These are phyloP conservation scores for Backusella macrospora DNA, from an alignment of 192 early-diverging fungal genomes.

Conservation along the genomic window DNA sequence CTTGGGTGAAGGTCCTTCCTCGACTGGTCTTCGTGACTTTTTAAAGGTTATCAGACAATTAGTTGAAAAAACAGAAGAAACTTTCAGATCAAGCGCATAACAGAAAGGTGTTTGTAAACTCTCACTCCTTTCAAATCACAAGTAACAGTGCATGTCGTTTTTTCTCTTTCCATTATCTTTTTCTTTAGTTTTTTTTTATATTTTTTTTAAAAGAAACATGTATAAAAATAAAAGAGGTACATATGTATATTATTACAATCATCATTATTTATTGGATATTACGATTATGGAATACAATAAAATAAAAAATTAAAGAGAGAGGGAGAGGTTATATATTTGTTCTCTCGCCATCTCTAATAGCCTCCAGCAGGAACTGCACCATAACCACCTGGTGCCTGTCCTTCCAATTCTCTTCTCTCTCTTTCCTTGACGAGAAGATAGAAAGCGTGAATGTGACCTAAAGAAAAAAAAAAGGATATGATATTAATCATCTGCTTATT, in stretches of 20 bases:
- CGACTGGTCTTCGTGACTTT: not conserved
- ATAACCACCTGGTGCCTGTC: not conserved
- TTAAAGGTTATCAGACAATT: not conserved
- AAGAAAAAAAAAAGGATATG: not conserved
- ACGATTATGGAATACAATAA: too few relatives aligned
- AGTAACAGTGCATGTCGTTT: too few relatives aligned
- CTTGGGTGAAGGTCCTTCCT: not conserved
- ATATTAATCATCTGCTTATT: not conserved
- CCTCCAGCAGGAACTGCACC: constrained; percentile 2
- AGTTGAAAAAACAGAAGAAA: not conserved
- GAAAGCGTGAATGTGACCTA: constrained; percentile 40
- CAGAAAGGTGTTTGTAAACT: too few relatives aligned
- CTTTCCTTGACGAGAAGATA: constrained; percentile 36
- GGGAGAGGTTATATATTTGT: not conserved
- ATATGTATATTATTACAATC: too few relatives aligned
- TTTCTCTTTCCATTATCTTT: too few relatives aligned
- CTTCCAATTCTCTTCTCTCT: constrained; percentile 18
- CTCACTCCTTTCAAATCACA: too few relatives aligned
- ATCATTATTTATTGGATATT: too few relatives aligned
- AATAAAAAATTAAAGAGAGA: too few relatives aligned
- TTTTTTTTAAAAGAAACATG: too few relatives aligned
- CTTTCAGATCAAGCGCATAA: not conserved
- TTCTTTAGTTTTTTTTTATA: too few relatives aligned
- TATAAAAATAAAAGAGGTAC: too few relatives aligned
- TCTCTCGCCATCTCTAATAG: not conserved